Percentiles rank a stretch among this genome's conserved stretches.
These are phyloP conservation scores for Venturia oleaginea DNA, from an alignment of 2,329 filamentous ascomycete species.

Conservation along the genomic window DNA sequence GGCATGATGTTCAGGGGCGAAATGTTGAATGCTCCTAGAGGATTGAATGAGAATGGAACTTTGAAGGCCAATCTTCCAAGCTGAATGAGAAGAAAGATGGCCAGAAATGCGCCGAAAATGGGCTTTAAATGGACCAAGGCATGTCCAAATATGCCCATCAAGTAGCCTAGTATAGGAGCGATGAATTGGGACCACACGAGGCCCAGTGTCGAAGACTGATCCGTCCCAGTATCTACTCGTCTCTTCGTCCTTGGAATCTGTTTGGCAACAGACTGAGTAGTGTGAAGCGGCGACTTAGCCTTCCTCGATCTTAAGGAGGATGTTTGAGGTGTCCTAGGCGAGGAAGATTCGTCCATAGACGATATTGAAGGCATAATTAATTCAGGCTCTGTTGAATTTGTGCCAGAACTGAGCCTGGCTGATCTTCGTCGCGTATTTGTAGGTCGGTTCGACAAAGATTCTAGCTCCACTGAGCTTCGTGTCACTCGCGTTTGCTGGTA, in stretches of 20 bases:
- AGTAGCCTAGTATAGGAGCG: not conserved
- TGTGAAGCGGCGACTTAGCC: not conserved
- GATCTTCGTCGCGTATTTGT: not conserved
- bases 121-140: slow-evolving; percentile 10
- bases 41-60: not conserved
- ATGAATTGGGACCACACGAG: slow-evolving; percentile 1
- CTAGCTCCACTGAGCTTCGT: not conserved
- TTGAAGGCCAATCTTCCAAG: not conserved
- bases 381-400: not conserved
- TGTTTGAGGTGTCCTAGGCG: not conserved
- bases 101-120: slow-evolving; percentile 2
- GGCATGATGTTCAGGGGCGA: slow-evolving; percentile 1
- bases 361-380: not conserved
- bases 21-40: not conserved
- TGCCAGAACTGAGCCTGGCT: not conserved
- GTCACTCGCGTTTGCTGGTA: not conserved
- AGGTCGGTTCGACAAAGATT: not conserved
- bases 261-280: not conserved
- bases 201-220: not conserved
- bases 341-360: not conserved
- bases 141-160: slow-evolving; percentile 2
- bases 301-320: not conserved
- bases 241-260: not conserved
- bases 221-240: not conserved
- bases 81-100: slow-evolving; percentile 3